Evolutionary conservation across 139 green algal genomes (phyloP).

Genomic region (Diplosphaera chodatii): DNA sequence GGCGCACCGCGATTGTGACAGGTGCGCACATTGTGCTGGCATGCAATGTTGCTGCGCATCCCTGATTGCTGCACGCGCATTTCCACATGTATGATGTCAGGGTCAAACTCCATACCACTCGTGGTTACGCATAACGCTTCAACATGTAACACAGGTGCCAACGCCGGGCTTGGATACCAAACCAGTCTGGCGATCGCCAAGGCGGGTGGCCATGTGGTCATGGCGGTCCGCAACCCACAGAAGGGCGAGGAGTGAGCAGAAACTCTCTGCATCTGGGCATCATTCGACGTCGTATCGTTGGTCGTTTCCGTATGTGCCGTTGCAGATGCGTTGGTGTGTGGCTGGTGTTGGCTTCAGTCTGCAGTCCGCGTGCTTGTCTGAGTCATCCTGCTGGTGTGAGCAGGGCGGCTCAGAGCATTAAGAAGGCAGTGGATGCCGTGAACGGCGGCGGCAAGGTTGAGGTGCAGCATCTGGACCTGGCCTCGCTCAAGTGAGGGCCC

Average conservation of each 20-base stretch:
- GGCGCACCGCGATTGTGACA: neutral
- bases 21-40: neutral
- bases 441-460: constrained; percentile 16
- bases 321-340: too few species aligned
- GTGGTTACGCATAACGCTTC: too few species aligned
- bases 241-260: neutral
- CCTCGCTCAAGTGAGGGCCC: constrained; percentile 6
- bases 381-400: neutral
- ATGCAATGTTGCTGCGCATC: neutral
- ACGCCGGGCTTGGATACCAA: neutral
- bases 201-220: neutral
- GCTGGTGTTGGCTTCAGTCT: too few species aligned
- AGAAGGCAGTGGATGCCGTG: neutral
- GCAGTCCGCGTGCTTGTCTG: too few species aligned
- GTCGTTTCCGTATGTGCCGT: too few species aligned
- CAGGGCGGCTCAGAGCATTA: neutral
- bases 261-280: too few species aligned
- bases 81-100: too few species aligned
- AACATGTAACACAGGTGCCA: neutral
- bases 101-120: too few species aligned
- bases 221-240: neutral
- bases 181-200: neutral
- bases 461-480: constrained; percentile 35
- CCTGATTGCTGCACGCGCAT: too few species aligned
- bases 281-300: too few species aligned